phyloP scores from a whole-genome alignment of 768 basidiomycete genomes.

The Podaxis rugospora region DNA sequence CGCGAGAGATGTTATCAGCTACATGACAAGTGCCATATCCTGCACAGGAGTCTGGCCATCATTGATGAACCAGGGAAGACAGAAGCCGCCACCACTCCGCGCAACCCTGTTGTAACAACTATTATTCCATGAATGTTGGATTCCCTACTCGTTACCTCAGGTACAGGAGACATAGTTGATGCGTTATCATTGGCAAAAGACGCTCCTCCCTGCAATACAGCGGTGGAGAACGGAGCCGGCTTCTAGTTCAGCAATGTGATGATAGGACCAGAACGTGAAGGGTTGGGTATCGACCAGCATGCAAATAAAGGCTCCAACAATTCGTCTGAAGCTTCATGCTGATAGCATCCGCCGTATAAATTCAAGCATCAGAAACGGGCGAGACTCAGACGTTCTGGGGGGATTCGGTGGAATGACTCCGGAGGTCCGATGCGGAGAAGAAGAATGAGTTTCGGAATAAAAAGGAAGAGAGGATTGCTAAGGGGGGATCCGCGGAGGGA shows the following conservation, averaged over 20 bases:
- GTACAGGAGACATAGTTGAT: constrained; percentile 3
- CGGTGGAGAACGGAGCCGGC: constrained; percentile 9
- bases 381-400: background rate
- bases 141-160: constrained; percentile 5
- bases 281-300: background rate
- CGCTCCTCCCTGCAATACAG: background rate
- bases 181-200: background rate
- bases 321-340: background rate
- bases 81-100: background rate
- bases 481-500: background rate
- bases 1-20: background rate
- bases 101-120: background rate
- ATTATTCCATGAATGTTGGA: background rate
- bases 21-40: background rate
- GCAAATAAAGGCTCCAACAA: background rate
- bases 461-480: background rate
- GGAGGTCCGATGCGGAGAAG: background rate
- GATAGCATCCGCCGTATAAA: background rate
- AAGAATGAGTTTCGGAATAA: background rate
- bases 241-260: background rate
- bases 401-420: background rate
- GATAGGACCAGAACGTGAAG: background rate
- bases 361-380: no score
- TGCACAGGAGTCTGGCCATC: background rate
- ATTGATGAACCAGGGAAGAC: constrained; percentile 7